Evolutionary conservation across 805 yeast genomes (phyloP), one percentile per base, ranked within the genome.

Genomic region (Candida awuae): DNA sequence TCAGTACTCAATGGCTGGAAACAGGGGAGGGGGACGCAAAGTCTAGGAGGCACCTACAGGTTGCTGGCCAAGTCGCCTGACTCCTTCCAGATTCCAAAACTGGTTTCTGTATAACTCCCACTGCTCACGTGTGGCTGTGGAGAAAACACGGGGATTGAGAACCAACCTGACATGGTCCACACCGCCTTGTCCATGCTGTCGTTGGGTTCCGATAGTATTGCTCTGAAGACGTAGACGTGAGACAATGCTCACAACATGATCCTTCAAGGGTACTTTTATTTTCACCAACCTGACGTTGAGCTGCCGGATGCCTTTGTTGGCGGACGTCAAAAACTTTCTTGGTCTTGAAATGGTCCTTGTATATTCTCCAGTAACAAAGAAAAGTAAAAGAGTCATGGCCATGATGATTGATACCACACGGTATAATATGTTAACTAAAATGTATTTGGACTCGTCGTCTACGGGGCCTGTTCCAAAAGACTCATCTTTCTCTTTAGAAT

Each of bases 21-120:
- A n/a, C n/a, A n/a, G n/a, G n/a, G n/a, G n/a, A n/a, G n/a, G 13
- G 13, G 27, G 27, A 23, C 27, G 13, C 27, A 23, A 13, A 13
- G 9, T 13, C 27, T 23, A 13, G 27, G 27, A 9, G 13, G 12
- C 27, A 23, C 9, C 12, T 23, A 23, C 27, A 23, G 27, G 9
- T 23, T 23, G 27, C 13, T 23, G 27, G 27, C 20, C 21, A 13
- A 8, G 61, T 46, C 87, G 65, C 48, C 86, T 69, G 2, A 76
- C 73, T 1, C 85, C 84, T 56, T 87, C 95, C 49, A 81, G 71
- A 17, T 78, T 75, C 97, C 97, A 92, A 55, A 87, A 92, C 56
- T 88, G 97, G 49, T 84, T 84, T 43, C 98, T 63, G 53, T 88
- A 90, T 29, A 86, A 59, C 53, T 90, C 98, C 97, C 98, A 90